Evolutionary conservation across 768 basidiomycete genomes (phyloP).

Genomic region (Lactifluus subvellereus): DNA sequence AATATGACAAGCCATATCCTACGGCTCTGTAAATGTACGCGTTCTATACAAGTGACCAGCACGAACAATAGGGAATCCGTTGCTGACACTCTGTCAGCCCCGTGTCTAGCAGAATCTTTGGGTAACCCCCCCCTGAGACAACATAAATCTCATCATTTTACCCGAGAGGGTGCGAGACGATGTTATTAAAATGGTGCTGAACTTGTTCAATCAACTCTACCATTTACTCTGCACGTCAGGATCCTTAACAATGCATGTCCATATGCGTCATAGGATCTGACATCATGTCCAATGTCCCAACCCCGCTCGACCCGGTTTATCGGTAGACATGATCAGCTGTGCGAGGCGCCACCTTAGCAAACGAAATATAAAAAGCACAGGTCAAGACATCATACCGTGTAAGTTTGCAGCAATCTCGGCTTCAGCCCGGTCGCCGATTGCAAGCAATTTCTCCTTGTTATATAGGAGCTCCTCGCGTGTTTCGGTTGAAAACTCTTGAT

Average conservation of each 20-base stretch:
- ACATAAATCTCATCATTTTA: not conserved
- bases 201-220: not conserved
- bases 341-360: conserved; percentile 24
- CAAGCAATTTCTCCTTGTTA: conserved; percentile 97
- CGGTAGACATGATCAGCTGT: conserved; percentile 85
- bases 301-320: conserved; percentile 34
- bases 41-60: not conserved
- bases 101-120: not conserved
- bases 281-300: not conserved
- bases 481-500: conserved; percentile 96
- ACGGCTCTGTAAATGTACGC: not conserved
- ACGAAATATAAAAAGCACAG: conserved; percentile 15
- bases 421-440: conserved; percentile 94
- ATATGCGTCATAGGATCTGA: not conserved
- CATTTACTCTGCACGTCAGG: not conserved
- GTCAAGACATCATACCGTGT: conserved; percentile 45
- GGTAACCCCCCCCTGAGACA: not conserved
- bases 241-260: not conserved
- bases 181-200: conserved; percentile 1
- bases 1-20: not conserved
- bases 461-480: conserved; percentile 97
- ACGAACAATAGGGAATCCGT: too few species aligned
- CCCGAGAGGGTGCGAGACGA: not conserved
- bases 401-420: conserved; percentile 97
- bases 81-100: not conserved